Percentiles rank a stretch among this genome's conserved stretches.
Evolutionary conservation across 352 stramenopile species (phyloP).

Genomic region (Globisporangium abappressorium): DNA sequence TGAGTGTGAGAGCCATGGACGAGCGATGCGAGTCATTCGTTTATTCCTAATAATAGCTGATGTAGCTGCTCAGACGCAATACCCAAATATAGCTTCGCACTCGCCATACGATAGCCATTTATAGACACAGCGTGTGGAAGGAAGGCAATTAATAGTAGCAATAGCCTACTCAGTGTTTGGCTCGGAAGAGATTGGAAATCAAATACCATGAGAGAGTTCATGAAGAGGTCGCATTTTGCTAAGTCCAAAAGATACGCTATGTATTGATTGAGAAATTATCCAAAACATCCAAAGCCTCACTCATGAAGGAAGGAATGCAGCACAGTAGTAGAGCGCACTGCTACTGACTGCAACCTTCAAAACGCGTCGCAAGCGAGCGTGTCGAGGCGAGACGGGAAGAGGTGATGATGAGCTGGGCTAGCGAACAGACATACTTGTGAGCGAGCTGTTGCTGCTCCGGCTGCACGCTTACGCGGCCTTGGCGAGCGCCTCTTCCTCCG

Average conservation of each 20-base stretch:
- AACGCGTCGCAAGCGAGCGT: not conserved
- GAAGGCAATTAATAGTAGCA: not conserved
- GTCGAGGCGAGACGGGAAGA: not conserved
- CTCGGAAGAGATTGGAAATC: not conserved
- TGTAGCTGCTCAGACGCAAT: not conserved
- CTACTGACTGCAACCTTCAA: constrained; percentile 2
- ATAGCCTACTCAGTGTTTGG: not conserved
- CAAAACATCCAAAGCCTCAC: constrained; percentile 2
- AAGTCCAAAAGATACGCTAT: constrained; percentile 9
- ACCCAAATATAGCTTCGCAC: not conserved
- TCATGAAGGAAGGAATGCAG: not conserved
- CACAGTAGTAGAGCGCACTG: not conserved
- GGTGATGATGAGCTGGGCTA: not conserved
- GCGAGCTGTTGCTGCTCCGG: not conserved
- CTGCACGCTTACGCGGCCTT: constrained; percentile 34
- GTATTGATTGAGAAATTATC: constrained; percentile 10
- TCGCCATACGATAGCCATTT: not conserved
- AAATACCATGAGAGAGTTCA: not conserved
- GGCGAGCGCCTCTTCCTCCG: constrained; percentile 31
- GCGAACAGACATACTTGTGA: not conserved
- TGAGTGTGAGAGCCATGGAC: not conserved
- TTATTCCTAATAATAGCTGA: not conserved
- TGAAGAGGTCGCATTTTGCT: not conserved
- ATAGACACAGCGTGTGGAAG: not conserved
- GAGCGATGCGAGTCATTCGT: not conserved